phyloP scores from a whole-genome alignment of 163 green algal genomes.

The Chlamydomonas reinhardtii region DNA sequence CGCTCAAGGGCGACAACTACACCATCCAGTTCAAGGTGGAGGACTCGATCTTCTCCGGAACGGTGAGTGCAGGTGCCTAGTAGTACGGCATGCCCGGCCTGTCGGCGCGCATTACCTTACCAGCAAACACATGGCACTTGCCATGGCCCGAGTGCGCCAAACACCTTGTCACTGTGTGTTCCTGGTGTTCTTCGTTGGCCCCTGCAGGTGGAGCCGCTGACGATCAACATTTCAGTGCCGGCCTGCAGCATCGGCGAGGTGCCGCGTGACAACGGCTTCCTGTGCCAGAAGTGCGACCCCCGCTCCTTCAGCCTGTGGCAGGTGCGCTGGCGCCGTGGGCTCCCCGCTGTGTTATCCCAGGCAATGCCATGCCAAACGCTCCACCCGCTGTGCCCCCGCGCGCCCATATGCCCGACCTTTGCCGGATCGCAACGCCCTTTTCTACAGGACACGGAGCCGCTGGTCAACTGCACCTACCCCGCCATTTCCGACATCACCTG shows the following conservation, averaged over 20 bases:
- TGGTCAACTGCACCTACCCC: constrained; percentile 32
- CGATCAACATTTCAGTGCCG: constrained; percentile 23
- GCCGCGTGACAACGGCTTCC: constrained; percentile 19
- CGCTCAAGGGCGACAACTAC: constrained; percentile 44
- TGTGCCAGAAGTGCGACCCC: constrained; percentile 40
- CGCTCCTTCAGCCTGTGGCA: constrained; percentile 46
- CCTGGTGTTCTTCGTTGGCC: not conserved
- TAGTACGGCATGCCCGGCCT: too few species aligned
- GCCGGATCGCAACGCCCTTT: too few species aligned
- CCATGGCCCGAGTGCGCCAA: too few species aligned
- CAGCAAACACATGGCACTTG: too few species aligned
- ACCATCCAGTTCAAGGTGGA: constrained; percentile 24
- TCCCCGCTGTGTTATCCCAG: too few species aligned
- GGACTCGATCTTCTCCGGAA: not conserved
- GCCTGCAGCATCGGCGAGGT: constrained; percentile 38
- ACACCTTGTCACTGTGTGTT: too few species aligned
- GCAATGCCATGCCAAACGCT: too few species aligned
- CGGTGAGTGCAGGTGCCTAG: constrained; percentile 2
- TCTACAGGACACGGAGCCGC: constrained; percentile 23
- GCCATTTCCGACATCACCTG: not conserved
- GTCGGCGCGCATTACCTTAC: too few species aligned
- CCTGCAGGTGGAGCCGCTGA: constrained; percentile 25
- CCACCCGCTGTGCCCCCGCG: too few species aligned
- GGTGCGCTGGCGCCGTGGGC: constrained; percentile 2
- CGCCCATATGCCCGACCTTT: too few species aligned